Evolutionary conservation across 768 basidiomycete species (phyloP).

Genomic region (Tricholoma terreum): DNA sequence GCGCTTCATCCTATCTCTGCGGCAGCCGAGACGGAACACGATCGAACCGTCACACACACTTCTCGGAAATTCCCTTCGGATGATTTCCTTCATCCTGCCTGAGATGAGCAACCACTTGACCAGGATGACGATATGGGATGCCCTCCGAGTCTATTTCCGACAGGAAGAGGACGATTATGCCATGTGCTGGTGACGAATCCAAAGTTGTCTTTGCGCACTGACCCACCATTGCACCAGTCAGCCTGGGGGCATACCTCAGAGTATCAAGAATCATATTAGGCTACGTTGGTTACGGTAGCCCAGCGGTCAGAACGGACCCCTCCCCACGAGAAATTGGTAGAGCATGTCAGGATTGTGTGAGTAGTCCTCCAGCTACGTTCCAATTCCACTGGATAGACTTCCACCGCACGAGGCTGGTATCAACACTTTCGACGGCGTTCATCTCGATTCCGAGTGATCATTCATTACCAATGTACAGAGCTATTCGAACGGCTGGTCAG

Average conservation of each 20-base stretch:
- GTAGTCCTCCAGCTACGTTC: constrained; percentile 1
- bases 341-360: constrained; percentile 48
- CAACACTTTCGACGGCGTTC: constrained; percentile 49
- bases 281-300: constrained; percentile 50
- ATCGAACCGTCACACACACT: too few species aligned
- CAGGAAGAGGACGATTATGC: background rate
- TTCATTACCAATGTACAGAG: constrained; percentile 28
- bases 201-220: background rate
- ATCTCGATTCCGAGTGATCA: background rate
- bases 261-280: constrained; percentile 64
- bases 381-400: background rate
- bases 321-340: constrained; percentile 41
- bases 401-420: constrained; percentile 51
- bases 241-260: constrained; percentile 47
- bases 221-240: constrained; percentile 26
- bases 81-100: background rate
- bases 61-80: background rate
- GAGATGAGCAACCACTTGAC: background rate
- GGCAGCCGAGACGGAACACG: background rate
- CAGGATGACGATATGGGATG: background rate
- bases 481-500: constrained; percentile 63
- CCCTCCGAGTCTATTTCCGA: too few species aligned
- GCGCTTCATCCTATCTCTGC: background rate
- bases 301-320: constrained; percentile 48
- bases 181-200: background rate